Percentiles rank a stretch among this genome's conserved stretches.
Conservation (phyloP, 176 grass and related monocot genomes). For the Oryza rufipogon region DNA sequence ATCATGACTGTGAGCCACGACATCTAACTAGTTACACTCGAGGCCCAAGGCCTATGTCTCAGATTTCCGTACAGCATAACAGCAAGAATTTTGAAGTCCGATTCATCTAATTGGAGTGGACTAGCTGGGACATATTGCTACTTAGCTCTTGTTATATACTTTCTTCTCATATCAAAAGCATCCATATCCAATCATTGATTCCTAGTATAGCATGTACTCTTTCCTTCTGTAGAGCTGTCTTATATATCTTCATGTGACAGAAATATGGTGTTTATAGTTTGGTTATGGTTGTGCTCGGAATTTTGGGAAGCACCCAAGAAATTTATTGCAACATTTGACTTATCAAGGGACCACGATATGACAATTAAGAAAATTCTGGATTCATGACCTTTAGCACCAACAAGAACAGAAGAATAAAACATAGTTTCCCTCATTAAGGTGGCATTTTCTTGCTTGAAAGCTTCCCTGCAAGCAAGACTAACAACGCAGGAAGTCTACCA, state of each 20-base stretch:
- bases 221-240: not conserved
- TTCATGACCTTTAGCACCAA: not conserved
- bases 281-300: conserved; percentile 10
- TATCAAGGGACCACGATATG: not conserved
- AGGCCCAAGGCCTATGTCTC: conserved; percentile 14
- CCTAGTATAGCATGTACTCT: not conserved
- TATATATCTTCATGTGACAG: conserved; percentile 22
- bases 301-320: conserved; percentile 15
- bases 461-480: conserved; percentile 21
- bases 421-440: not conserved
- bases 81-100: conserved; percentile 25
- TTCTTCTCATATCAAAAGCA: not conserved
- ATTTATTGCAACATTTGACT: not conserved
- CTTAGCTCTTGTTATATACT: not conserved
- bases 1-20: conserved; percentile 15
- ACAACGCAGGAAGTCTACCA: not conserved
- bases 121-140: conserved; percentile 37
- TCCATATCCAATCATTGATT: not conserved
- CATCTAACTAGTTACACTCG: conserved; percentile 8
- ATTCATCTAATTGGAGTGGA: conserved; percentile 1
- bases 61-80: not conserved
- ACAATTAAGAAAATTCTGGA: not conserved
- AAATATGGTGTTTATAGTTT: conserved; percentile 32
- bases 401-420: not conserved
- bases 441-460: conserved; percentile 1